These are phyloP conservation scores for Baorangia bicolor DNA, from an alignment of 768 basidiomycete genomes.

Conservation along the genomic window DNA sequence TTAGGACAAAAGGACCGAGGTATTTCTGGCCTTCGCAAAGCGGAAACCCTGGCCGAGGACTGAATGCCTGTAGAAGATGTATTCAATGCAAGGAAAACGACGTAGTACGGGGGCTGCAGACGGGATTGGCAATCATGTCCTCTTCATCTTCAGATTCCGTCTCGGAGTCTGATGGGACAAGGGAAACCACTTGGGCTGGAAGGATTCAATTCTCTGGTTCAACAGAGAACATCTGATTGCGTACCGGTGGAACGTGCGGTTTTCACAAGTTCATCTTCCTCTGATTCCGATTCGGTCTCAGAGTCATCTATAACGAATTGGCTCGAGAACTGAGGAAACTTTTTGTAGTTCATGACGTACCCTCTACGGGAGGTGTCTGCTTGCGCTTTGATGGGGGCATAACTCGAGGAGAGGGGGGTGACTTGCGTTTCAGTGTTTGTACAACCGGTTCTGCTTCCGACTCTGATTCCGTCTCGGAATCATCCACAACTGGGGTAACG, in stretches of 20 bases:
- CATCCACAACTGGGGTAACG: conserved; percentile 2
- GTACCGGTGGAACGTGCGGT: conserved; percentile 10
- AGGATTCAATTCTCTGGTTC: neutral
- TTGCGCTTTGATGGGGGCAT: conserved; percentile 18
- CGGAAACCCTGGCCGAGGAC: conserved; percentile 56
- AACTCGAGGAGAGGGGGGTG: conserved; percentile 13
- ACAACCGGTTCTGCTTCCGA: conserved; percentile 18
- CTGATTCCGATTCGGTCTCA: conserved; percentile 48
- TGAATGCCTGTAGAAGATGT: conserved; percentile 32
- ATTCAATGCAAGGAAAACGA: conserved; percentile 1
- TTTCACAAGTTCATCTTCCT: conserved; percentile 18
- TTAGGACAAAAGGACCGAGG: conserved; percentile 51
- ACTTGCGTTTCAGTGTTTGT: conserved; percentile 24
- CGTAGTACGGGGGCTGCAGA: conserved; percentile 12
- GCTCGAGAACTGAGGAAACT: neutral
- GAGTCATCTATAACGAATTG: conserved; percentile 34
- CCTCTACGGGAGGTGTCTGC: conserved; percentile 10
- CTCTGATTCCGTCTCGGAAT: conserved; percentile 38
- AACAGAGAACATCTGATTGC: conserved; percentile 12
- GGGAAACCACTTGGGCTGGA: conserved; percentile 1
- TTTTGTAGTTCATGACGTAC: conserved; percentile 10
- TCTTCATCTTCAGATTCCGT: conserved; percentile 48
- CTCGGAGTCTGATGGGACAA: conserved; percentile 29
- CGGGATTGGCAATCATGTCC: conserved; percentile 30
- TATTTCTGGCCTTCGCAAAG: conserved; percentile 42